Evolutionary conservation across 129 eudicot genomes (phyloP).

Genomic region (Lactuca saligna): DNA sequence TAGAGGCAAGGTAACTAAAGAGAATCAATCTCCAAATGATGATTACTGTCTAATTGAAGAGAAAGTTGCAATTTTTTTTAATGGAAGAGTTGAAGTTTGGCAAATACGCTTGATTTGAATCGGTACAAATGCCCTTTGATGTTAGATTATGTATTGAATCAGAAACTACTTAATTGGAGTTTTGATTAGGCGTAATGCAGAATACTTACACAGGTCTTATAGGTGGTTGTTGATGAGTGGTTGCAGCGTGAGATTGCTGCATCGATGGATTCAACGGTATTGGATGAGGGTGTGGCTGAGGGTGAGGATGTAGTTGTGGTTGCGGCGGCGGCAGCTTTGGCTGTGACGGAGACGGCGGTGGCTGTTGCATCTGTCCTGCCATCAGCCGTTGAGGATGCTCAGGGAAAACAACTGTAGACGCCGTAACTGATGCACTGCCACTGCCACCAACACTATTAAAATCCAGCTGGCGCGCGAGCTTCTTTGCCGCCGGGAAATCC

Average conservation of each 20-base stretch:
- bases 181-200: conserved; percentile 14
- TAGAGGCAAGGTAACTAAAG: not conserved
- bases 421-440: conserved; percentile 33
- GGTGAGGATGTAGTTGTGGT: conserved; percentile 21
- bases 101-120: conserved; percentile 7
- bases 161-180: not conserved
- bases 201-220: conserved; percentile 46
- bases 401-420: conserved; percentile 20
- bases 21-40: not conserved
- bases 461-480: conserved; percentile 87
- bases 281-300: conserved; percentile 12
- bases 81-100: not conserved
- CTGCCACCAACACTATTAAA: conserved; percentile 51
- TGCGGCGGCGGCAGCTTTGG: conserved; percentile 24
- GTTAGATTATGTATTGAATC: not conserved
- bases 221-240: conserved; percentile 43
- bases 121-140: conserved; percentile 17
- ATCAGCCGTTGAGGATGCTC: conserved; percentile 40
- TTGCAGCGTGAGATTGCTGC: conserved; percentile 40
- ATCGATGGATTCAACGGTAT: conserved; percentile 34
- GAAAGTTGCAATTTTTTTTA: not conserved
- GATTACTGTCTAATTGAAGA: not conserved
- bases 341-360: conserved; percentile 24
- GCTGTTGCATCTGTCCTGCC: conserved; percentile 31
- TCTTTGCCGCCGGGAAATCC: conserved; percentile 68